Conservation (phyloP, 305 asterid genomes). For the Fraxinus sp. region DNA sequence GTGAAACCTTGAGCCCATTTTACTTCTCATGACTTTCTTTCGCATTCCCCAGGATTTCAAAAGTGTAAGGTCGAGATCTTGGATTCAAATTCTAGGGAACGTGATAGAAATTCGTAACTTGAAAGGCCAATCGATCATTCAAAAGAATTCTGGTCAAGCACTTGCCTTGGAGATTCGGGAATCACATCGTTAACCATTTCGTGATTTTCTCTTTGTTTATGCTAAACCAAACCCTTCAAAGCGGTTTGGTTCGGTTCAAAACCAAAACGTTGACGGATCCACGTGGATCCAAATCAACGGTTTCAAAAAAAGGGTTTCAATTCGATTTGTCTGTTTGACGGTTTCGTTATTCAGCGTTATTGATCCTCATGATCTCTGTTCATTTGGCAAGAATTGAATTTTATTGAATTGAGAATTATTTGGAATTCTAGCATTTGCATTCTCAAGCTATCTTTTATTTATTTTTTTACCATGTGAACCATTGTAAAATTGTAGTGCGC, state of each 20-base stretch:
- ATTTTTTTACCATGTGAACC: neutral
- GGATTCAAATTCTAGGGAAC: no score
- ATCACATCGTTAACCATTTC: neutral
- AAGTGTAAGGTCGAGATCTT: no score
- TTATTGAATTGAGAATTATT: neutral
- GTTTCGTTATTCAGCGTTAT: neutral
- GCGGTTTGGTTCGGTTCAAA: no score
- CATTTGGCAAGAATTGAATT: neutral
- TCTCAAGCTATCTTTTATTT: neutral
- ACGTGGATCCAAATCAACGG: no score
- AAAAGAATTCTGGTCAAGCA: neutral
- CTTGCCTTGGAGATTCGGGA: neutral
- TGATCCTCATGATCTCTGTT: neutral
- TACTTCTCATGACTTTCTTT: no score
- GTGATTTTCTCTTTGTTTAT: neutral
- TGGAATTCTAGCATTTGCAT: neutral
- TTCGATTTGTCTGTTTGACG: no score
- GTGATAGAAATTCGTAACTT: no score
- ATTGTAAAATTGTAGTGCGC: neutral
- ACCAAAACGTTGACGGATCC: no score
- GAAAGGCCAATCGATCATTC: neutral
- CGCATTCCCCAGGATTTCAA: no score
- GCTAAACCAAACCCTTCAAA: neutral
- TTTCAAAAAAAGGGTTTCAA: no score
- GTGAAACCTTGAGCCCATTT: no score